Conservation (phyloP, 352 stramenopile genomes). For the Globisporangium spiculum region DNA sequence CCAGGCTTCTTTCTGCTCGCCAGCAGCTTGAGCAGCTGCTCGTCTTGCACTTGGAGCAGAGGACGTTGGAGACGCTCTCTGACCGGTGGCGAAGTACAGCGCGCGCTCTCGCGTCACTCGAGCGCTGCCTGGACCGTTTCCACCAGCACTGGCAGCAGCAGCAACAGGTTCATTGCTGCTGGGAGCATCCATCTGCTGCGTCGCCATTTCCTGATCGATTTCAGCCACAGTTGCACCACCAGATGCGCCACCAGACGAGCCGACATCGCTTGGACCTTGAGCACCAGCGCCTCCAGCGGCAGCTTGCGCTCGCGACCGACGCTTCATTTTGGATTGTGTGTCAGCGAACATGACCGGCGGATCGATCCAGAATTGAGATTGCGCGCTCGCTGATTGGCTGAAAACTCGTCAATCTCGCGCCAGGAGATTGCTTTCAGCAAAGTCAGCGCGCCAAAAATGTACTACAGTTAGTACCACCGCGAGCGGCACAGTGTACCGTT, state of each 20-base stretch:
- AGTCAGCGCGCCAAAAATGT: constrained; percentile 12
- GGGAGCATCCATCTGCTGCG: neutral
- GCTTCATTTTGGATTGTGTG: constrained; percentile 25
- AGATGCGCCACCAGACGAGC: neutral
- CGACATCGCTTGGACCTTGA: neutral
- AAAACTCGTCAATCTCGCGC: constrained; percentile 3
- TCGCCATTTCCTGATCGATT: constrained; percentile 6
- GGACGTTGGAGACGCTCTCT: constrained; percentile 7
- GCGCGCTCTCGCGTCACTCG: constrained; percentile 40
- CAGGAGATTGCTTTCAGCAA: neutral
- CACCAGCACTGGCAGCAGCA: neutral
- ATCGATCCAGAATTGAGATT: too few relatives aligned
- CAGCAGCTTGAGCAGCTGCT: neutral
- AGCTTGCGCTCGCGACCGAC: constrained; percentile 7
- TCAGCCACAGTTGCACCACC: neutral
- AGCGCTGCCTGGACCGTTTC: constrained; percentile 22
- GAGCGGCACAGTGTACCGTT: constrained; percentile 19
- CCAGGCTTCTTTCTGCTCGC: constrained; percentile 39
- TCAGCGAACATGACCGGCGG: neutral
- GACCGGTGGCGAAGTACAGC: constrained; percentile 45
- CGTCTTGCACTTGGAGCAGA: neutral
- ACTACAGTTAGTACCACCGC: neutral
- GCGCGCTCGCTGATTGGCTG: constrained; percentile 10
- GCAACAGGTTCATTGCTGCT: neutral
- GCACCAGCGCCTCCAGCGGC: neutral